A percentile compares a stretch with the other conserved stretches of the same genome.
These are phyloP conservation scores for Euphorbia schlechtendalii DNA, from an alignment of 441 rosid species.

Conservation along the genomic window DNA sequence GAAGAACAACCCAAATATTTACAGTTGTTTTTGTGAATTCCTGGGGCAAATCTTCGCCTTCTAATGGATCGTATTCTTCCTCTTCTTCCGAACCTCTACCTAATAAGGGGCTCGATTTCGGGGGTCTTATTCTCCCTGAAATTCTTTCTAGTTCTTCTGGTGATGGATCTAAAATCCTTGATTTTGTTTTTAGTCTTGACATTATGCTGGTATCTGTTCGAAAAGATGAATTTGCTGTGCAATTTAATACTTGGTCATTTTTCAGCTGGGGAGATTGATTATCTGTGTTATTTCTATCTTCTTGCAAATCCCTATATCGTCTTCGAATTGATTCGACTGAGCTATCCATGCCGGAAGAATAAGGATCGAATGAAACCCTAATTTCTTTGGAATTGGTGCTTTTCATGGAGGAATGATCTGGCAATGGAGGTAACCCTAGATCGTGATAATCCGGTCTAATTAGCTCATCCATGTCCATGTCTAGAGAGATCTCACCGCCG, in stretches of 20 bases:
- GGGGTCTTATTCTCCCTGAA: slow-evolving; percentile 22
- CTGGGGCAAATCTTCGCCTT: slow-evolving; percentile 59
- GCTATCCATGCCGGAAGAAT: slow-evolving; percentile 17
- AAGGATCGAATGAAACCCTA: slow-evolving; percentile 46
- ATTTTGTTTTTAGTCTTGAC: slow-evolving; percentile 44
- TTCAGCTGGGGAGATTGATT: slow-evolving; percentile 1
- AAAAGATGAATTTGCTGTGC: slow-evolving; percentile 40
- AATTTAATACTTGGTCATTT: slow-evolving; percentile 27
- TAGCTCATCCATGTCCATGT: slow-evolving; percentile 48
- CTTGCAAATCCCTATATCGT: slow-evolving; percentile 20
- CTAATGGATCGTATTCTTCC: slow-evolving; percentile 51
- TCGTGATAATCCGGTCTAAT: slow-evolving; percentile 7
- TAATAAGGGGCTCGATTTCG: slow-evolving; percentile 31
- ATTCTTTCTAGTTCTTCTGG: slow-evolving; percentile 31
- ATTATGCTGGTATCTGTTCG: slow-evolving; percentile 25
- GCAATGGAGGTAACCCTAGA: slow-evolving; percentile 12
- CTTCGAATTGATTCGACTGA: slow-evolving; percentile 24
- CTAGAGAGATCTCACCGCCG: slow-evolving; percentile 54
- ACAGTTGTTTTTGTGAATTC: slow-evolving; percentile 30
- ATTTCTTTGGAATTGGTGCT: slow-evolving; percentile 29
- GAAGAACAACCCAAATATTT: slow-evolving; percentile 37
- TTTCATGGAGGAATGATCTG: not conserved
- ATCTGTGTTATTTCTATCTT: not conserved
- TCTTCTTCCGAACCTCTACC: slow-evolving; percentile 23
- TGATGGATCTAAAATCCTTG: slow-evolving; percentile 52